Percentiles rank a stretch among this genome's conserved stretches.
Evolutionary conservation across 257 asterid species (phyloP).

Genomic region (Solanum medicagineum): DNA sequence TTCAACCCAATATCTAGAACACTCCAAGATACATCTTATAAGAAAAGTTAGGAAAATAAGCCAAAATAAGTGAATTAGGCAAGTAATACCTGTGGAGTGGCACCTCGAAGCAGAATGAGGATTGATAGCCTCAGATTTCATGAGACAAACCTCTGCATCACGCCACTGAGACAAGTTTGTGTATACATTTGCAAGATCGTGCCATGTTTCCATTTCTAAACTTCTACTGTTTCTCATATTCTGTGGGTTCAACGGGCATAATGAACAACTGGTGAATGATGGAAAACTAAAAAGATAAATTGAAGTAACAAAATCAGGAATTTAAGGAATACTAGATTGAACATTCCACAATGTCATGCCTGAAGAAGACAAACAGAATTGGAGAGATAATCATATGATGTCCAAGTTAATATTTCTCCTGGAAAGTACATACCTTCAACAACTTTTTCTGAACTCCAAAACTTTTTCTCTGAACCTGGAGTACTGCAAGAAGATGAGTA

Average conservation of each 20-base stretch:
- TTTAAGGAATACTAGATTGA: neutral
- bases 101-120: conserved; percentile 84
- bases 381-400: neutral
- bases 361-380: neutral
- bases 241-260: conserved; percentile 17
- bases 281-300: neutral
- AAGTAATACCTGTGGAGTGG: conserved; percentile 54
- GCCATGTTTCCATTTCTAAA: conserved; percentile 90
- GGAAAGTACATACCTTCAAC: conserved; percentile 30
- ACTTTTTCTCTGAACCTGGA: conserved; percentile 71
- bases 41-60: neutral
- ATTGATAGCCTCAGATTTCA: conserved; percentile 64
- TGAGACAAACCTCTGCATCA: conserved; percentile 82
- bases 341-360: neutral
- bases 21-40: neutral
- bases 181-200: conserved; percentile 72
- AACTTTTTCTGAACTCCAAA: conserved; percentile 30
- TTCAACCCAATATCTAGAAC: neutral
- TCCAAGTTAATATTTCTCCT: neutral
- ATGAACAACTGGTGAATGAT: neutral
- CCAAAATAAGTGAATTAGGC: neutral
- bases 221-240: conserved; percentile 23
- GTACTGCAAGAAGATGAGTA: conserved; percentile 71
- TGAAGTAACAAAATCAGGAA: neutral
- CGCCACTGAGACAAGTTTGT: conserved; percentile 76